A percentile compares a stretch with the other conserved stretches of the same genome.
Evolutionary conservation across 2,329 filamentous ascomycete genomes (phyloP).

Genomic region (Ceratocystis albifundus): DNA sequence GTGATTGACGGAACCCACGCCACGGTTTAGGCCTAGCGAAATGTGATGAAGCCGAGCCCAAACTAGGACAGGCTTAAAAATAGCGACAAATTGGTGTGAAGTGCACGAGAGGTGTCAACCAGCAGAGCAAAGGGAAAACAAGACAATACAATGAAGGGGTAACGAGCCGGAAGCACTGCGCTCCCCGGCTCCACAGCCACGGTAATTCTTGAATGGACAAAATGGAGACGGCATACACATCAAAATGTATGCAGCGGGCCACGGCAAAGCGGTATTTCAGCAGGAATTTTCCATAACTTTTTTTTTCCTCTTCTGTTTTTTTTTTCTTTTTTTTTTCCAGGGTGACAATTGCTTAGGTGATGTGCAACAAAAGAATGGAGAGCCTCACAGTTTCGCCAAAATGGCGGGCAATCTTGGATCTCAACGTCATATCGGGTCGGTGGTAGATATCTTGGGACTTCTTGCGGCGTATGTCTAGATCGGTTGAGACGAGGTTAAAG

Average conservation of each 20-base stretch:
- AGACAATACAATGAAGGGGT: neutral
- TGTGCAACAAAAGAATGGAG: constrained; percentile 23
- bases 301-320: neutral
- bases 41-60: neutral
- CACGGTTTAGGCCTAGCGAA: neutral
- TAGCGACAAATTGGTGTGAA: neutral
- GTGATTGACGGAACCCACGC: neutral
- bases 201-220: neutral
- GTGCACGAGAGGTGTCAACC: neutral
- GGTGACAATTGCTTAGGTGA: neutral
- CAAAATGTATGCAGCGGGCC: neutral
- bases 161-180: neutral
- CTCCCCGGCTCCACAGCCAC: neutral
- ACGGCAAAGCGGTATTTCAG: neutral
- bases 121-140: neutral
- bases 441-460: neutral
- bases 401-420: constrained; percentile 35
- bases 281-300: too few relatives aligned
- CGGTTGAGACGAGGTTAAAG: neutral
- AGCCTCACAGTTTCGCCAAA: constrained; percentile 38
- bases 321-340: neutral
- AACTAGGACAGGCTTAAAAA: neutral
- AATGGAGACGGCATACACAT: constrained; percentile 1
- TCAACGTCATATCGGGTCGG: constrained; percentile 27
- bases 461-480: neutral